Conservation (phyloP, 768 basidiomycete genomes). For the Lactifluus piperatus region DNA sequence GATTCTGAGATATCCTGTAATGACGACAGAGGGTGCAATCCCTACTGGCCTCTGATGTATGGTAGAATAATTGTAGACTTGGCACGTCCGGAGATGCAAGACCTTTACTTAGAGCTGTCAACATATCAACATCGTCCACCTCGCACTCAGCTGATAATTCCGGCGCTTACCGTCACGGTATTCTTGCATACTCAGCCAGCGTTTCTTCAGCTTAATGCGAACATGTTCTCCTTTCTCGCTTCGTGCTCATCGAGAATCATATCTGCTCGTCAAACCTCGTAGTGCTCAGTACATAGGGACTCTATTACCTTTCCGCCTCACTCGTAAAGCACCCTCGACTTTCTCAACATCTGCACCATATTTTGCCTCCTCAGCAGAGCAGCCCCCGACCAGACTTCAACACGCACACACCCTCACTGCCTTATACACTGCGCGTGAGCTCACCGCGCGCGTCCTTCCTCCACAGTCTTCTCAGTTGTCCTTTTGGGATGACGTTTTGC, state of each 20-base stretch:
- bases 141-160: too few species aligned
- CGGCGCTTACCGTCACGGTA: too few species aligned
- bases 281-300: neutral
- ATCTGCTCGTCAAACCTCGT: neutral
- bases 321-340: neutral
- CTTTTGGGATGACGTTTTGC: constrained; percentile 15
- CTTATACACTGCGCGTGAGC: constrained; percentile 10
- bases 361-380: neutral
- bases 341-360: neutral
- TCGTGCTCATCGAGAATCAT: neutral
- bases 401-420: constrained; percentile 13
- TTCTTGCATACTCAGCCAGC: neutral
- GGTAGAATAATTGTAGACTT: too few species aligned
- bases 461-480: constrained; percentile 7
- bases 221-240: neutral
- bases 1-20: too few species aligned
- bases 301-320: neutral
- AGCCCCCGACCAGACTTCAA: neutral
- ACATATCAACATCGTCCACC: too few species aligned
- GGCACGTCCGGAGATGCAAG: too few species aligned
- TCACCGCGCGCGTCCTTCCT: constrained; percentile 11
- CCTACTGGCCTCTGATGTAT: too few species aligned
- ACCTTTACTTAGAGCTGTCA: too few species aligned
- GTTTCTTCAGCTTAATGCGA: constrained; percentile 9
- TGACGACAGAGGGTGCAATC: too few species aligned